phyloP scores from a whole-genome alignment of 768 basidiomycete species.

The Pulveroboletus ravenelii region DNA sequence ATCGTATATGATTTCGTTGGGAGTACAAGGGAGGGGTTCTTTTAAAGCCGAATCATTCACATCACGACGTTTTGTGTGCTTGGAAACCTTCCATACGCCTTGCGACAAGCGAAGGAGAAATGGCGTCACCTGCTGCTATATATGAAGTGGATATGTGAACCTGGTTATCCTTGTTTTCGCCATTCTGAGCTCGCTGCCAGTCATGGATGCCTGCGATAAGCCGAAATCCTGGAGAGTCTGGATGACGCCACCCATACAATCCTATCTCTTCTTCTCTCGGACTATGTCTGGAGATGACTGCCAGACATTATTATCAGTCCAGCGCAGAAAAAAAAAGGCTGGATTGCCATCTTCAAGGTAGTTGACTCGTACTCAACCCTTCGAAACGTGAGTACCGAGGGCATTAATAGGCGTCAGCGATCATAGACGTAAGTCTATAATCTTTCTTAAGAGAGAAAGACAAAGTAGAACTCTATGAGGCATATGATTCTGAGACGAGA shows the following conservation, averaged over 20 bases:
- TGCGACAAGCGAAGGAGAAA: conserved; percentile 10
- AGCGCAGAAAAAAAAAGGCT: neutral
- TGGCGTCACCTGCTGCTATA: conserved; percentile 15
- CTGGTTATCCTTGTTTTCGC: conserved; percentile 9
- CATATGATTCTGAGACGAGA: conserved; percentile 64
- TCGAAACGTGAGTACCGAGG: no score
- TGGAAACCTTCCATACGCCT: neutral
- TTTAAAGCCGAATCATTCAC: neutral
- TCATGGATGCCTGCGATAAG: no score
- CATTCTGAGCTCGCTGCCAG: conserved; percentile 5
- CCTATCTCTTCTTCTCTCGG: no score
- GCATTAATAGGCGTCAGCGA: neutral
- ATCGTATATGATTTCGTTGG: conserved; percentile 26
- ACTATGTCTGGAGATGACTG: neutral
- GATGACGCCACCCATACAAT: no score
- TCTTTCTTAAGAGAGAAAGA: neutral
- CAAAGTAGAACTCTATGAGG: conserved; percentile 26
- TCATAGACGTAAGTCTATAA: neutral
- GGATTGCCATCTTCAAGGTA: neutral
- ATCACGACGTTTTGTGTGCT: conserved; percentile 10
- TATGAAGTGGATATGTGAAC: conserved; percentile 10
- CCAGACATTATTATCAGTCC: neutral
- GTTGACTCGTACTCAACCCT: no score
- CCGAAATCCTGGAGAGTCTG: no score
- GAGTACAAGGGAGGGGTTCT: neutral